Evolutionary conservation across 495 filamentous ascomycete species (phyloP).

Genomic region (Penicillium coffeae): DNA sequence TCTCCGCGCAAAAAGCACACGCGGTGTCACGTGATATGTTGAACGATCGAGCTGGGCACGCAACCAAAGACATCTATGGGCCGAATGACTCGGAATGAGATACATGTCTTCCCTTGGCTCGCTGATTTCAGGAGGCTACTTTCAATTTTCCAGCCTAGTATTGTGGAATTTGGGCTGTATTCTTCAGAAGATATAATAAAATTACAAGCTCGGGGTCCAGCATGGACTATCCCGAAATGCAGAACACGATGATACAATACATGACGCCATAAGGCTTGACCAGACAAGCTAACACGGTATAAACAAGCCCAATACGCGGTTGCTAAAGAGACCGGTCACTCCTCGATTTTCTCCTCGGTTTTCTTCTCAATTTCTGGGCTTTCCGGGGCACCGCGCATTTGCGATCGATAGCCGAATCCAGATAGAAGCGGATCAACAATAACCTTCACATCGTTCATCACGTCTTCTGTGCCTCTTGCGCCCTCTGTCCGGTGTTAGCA

Average conservation of each 20-base stretch:
- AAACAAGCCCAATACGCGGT: neutral
- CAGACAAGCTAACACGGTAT: constrained; percentile 11
- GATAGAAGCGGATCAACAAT: constrained; percentile 62
- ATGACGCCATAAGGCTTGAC: constrained; percentile 18
- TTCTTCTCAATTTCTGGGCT: too few species aligned
- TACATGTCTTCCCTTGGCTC: neutral
- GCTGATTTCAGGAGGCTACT: neutral
- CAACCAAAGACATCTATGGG: too few species aligned
- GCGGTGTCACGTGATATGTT: constrained; percentile 2
- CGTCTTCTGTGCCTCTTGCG: constrained; percentile 54
- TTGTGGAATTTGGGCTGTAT: too few species aligned
- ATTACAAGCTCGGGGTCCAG: constrained; percentile 18
- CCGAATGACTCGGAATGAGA: too few species aligned
- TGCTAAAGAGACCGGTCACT: constrained; percentile 28
- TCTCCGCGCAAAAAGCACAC: neutral
- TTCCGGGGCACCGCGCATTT: too few species aligned
- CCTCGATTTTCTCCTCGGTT: too few species aligned
- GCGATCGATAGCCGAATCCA: constrained; percentile 58
- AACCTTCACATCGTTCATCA: too few species aligned
- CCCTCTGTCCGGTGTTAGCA: constrained; percentile 47
- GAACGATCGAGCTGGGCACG: neutral
- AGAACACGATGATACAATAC: constrained; percentile 16
- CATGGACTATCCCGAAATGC: constrained; percentile 4
- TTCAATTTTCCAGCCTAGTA: too few species aligned
- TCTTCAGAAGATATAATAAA: too few species aligned